phyloP scores from a whole-genome alignment of 768 basidiomycete genomes.

The Termitomyces sp. region DNA sequence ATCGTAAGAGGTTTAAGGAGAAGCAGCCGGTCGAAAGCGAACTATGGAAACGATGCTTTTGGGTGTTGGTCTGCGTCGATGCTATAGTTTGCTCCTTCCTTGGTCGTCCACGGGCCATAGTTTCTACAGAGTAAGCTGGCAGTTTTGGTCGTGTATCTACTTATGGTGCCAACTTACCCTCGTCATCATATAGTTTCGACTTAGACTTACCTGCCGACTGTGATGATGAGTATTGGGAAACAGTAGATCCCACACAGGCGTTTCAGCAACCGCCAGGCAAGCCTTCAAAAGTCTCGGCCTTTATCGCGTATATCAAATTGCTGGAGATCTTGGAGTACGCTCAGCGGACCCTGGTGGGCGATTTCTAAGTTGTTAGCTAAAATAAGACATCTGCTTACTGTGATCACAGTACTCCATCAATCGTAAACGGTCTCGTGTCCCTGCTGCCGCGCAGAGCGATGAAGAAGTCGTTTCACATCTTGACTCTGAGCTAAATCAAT shows the following conservation, averaged over 20 bases:
- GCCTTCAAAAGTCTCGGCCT: slow-evolving; percentile 52
- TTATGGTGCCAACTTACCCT: background rate
- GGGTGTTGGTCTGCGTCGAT: slow-evolving; percentile 27
- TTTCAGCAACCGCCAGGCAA: slow-evolving; percentile 64
- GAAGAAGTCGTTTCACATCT: slow-evolving; percentile 66
- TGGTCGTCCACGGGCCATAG: slow-evolving; percentile 18
- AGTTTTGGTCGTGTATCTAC: background rate
- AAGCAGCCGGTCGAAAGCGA: slow-evolving; percentile 48
- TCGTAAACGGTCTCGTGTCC: slow-evolving; percentile 3
- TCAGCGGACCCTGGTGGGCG: slow-evolving; percentile 56
- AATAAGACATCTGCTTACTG: background rate
- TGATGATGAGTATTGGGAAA: slow-evolving; percentile 71
- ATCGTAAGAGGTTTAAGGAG: slow-evolving; percentile 33
- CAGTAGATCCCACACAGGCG: slow-evolving; percentile 36
- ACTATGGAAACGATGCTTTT: slow-evolving; percentile 56
- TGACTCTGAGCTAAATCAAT: slow-evolving; percentile 72
- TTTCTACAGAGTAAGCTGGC: slow-evolving; percentile 14
- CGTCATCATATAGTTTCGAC: slow-evolving; percentile 53
- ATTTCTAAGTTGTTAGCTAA: background rate
- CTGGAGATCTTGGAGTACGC: slow-evolving; percentile 60
- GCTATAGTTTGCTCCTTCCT: slow-evolving; percentile 15
- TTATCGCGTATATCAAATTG: slow-evolving; percentile 52
- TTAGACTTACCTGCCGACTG: slow-evolving; percentile 61
- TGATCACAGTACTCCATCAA: slow-evolving; percentile 14
- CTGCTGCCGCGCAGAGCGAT: slow-evolving; percentile 18